phyloP scores from a whole-genome alignment of 2,329 filamentous ascomycete genomes.

The Trichoderma atroviride region DNA sequence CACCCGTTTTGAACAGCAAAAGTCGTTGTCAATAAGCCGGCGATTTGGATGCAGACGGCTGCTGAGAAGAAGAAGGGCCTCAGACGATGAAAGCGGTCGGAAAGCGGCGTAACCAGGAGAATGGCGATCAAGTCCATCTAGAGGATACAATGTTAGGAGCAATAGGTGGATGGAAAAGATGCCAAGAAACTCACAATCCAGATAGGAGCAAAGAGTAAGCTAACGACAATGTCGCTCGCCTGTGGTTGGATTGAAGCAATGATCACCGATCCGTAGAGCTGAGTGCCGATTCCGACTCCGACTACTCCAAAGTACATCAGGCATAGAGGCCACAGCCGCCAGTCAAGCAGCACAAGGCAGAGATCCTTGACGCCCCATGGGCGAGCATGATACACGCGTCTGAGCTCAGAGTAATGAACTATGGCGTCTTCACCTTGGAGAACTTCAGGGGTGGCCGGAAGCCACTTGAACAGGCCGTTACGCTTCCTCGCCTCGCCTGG shows the following conservation, averaged over 20 bases:
- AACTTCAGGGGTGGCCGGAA: slow-evolving; percentile 71
- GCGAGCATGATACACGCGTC: slow-evolving; percentile 74
- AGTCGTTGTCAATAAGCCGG: slow-evolving; percentile 76
- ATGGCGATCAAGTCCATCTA: slow-evolving; percentile 89
- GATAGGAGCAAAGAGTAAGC: slow-evolving; percentile 84
- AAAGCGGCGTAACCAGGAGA: slow-evolving; percentile 79
- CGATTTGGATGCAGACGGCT: slow-evolving; percentile 77
- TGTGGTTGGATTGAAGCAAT: slow-evolving; percentile 75
- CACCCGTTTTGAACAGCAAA: slow-evolving; percentile 72
- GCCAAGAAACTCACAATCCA: slow-evolving; percentile 70
- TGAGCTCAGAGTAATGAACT: slow-evolving; percentile 82
- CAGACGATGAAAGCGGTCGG: slow-evolving; percentile 81
- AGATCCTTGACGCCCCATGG: slow-evolving; percentile 76
- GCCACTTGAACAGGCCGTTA: slow-evolving; percentile 60
- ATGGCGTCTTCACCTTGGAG: slow-evolving; percentile 75
- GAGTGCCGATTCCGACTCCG: slow-evolving; percentile 86
- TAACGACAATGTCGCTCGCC: slow-evolving; percentile 74
- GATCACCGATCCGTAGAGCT: slow-evolving; percentile 85
- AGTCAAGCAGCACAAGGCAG: slow-evolving; percentile 72
- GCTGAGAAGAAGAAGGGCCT: slow-evolving; percentile 80
- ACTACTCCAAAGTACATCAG: slow-evolving; percentile 96
- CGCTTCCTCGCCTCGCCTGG: slow-evolving; percentile 64
- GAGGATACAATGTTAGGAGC: background rate
- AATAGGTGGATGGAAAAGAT: background rate
- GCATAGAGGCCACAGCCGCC: slow-evolving; percentile 83